Evolutionary conservation across 2,329 filamentous ascomycete species (phyloP), one percentile per base, ranked within the genome.

Genomic region (Aspergillus persii): DNA sequence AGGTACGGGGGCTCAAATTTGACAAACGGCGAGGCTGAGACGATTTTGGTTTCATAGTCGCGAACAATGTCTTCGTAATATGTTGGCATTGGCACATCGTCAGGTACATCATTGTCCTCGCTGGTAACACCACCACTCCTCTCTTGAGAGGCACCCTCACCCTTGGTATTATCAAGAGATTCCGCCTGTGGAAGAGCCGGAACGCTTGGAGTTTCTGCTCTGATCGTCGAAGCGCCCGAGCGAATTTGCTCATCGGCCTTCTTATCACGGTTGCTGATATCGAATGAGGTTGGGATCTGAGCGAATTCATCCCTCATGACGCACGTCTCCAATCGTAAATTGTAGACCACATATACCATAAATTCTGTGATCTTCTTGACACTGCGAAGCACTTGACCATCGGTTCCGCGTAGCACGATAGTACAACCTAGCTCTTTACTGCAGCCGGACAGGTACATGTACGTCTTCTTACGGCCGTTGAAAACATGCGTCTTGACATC

Each of bases 331-430:
- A 99, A 83, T 71, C 96, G 96, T 55, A 99, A 82, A 68, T 97
- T 99, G 77, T 99, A 99, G 11, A 98, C 93, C 23, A 99, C 96
- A 67, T 98, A 99, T 41, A 96, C 90, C 94, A 99, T 97, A 71
- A 99, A 98, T 72, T 99, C 95, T 9, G 94, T 95, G 65, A 99
- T 95, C 54, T 87, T 86, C 77, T 99, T 99, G 74, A 99, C 87
- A 67, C 88, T 90, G 1, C 86, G 81, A 18, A 99, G 82, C 0
- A 87, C 81, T 51, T 85, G 79, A 31, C 87, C 88, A 60, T 89
- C 87, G 3, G 89, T 91, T 1, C 95, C 95, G 50, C 95, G 88
- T 26, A 99, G 80, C 11, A 92, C 91, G 66, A 99, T 96, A 0
- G 95, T 99, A 71, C 95, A 98, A 0, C 95, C 96, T 2, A 99